Evolutionary conservation across 2,329 filamentous ascomycete species (phyloP), one percentile per base, ranked within the genome.

Genomic region (Colletotrichum sidae): DNA sequence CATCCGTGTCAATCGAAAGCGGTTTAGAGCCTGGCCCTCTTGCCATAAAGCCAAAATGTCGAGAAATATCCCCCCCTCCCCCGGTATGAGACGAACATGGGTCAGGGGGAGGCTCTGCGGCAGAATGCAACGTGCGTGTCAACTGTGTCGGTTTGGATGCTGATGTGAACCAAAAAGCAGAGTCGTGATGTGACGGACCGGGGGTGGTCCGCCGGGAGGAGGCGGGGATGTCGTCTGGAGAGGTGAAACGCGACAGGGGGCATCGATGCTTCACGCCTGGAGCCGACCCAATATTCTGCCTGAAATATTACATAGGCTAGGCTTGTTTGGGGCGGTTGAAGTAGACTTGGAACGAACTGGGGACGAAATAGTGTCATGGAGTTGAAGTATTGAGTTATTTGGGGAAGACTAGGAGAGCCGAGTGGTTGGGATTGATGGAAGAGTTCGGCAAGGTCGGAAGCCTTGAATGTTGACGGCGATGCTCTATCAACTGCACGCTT

Each of bases 21-120:
- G 25, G 25, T 25, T 25, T 1, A 25, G 4, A 25, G 25, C 25
- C 25, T 25, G 4, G 25, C 3, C 25, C 25, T 25, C 3, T 42
- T 8, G n/a, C n/a, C 55, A 52, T 17, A 49, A 49, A 59, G 13
- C 45, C 47, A 52, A 50, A 50, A 50, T 12, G 9, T n/a, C 50
- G 25, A 25, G 11, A 34, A 33, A 25, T 12, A 41, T 41, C 9
- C 9, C 44, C 17, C 44, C 8, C 25, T 5, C 25, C 25, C 25
- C 25, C 25, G 25, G 59, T 12, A 66, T 66, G 63, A 66, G 58
- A 66, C 63, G 58, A 66, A 66, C 58, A 62, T 52, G 63, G 58
- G 63, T 39, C 17, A n/a, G 34, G 42, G 52, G 37, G 55, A 37
- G 41, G 41, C 51, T 52, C 45, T 46, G 35, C 38, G n/a, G 1